Percentiles rank a stretch among this genome's conserved stretches.
Evolutionary conservation across 306 rosid genomes (phyloP).

Genomic region (Cyclanthera cordifolia): DNA sequence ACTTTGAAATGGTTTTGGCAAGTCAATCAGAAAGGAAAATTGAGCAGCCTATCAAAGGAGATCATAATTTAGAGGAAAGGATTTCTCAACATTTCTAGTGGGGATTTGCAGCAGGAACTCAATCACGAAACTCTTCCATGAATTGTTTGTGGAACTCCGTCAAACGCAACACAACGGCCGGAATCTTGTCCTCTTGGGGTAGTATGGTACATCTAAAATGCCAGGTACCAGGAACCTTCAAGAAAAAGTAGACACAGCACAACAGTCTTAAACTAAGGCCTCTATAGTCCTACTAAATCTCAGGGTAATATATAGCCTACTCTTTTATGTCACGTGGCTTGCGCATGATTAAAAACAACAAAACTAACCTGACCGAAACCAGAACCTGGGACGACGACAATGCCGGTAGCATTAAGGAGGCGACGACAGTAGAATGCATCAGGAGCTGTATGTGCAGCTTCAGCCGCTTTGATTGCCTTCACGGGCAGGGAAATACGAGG

Average conservation of each 20-base stretch:
- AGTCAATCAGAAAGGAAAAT: background rate
- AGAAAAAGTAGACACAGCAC: slow-evolving; percentile 4
- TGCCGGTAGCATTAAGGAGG: slow-evolving; percentile 73
- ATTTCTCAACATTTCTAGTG: background rate
- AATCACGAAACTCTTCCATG: slow-evolving; percentile 60
- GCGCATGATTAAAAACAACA: background rate
- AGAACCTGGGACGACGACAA: slow-evolving; percentile 83
- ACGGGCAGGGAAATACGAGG: slow-evolving; percentile 49
- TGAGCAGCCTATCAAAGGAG: background rate
- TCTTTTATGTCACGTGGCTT: background rate
- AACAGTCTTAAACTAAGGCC: slow-evolving; percentile 9
- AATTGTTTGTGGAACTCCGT: slow-evolving; percentile 69
- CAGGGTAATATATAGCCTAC: background rate
- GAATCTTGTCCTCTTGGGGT: slow-evolving; percentile 96
- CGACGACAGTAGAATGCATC: slow-evolving; percentile 63
- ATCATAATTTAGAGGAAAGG: background rate
- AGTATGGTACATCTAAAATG: slow-evolving; percentile 92
- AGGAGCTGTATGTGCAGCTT: slow-evolving; percentile 44
- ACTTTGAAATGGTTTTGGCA: background rate
- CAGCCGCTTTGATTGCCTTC: slow-evolving; percentile 78
- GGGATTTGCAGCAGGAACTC: slow-evolving; percentile 12
- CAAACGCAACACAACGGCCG: slow-evolving; percentile 56
- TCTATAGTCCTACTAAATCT: background rate
- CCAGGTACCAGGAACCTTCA: slow-evolving; percentile 92
- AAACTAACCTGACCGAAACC: slow-evolving; percentile 83